Base-by-base conservation (phyloP, 805 yeast genomes). In the Starmera quercuum region DNA sequence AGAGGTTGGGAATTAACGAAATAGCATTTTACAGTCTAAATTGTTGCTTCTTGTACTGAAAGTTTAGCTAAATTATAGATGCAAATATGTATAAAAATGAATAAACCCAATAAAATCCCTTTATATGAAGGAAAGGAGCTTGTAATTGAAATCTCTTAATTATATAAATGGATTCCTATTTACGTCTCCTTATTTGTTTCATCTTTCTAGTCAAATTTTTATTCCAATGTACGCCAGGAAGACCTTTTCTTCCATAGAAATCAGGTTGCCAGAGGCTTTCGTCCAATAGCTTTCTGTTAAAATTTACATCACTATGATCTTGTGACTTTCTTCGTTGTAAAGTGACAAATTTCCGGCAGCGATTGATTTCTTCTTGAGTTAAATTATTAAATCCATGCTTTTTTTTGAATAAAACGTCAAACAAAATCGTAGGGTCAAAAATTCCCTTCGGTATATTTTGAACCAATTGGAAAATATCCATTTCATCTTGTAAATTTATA, bases 381-480 rank as follows among this genome's bases (percentile, higher is more conserved):
- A 85, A 58, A 41, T 78, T 78, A 15, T 84, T 87, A 49, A 77
- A 77, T 0, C 85, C 81, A 17, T 78, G 73, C 31, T 79, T 68
- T 37, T 78, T 78, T 47, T 78, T 78, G 59, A 81, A 88, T 43
- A 94, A 83, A 25, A 78, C 66, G 39, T 80, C 87, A 47, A 87
- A 68, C 30, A 87, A 61, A 6, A 60, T 56, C 42, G 78, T 76
- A 3, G 92, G 87, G 54, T 87, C 82, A 4, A 83, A 47, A 13
- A 84, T 47, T 18, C 65, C 59, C 45, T 79, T 81, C 4, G 98
- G 98, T 21, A 71, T 74, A 40, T 82, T 79, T 56, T 90, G 98
- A 43, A 90, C 72, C 23, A 78, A 67, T 59, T 88, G 97, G 51
- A 90, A 92, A 14, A 86, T 58, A 44, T 77, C 83, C 67, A 75